Evolutionary conservation across 2,329 filamentous ascomycete genomes (phyloP).

Genomic region (Amauroascus niger): DNA sequence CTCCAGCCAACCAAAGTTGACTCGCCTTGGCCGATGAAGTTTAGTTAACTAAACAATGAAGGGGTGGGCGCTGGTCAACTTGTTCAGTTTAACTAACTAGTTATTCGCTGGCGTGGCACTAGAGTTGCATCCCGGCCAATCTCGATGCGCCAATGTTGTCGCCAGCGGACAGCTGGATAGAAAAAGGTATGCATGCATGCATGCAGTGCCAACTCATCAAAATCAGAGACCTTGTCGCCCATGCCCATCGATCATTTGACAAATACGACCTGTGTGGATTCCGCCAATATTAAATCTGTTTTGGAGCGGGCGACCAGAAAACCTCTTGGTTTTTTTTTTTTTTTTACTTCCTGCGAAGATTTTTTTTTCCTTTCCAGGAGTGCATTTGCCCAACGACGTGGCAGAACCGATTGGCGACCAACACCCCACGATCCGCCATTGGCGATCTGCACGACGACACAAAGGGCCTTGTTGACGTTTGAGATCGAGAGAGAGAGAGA

Average conservation of each 20-base stretch:
- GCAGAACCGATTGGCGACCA: slow-evolving; percentile 18
- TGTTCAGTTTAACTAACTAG: neutral
- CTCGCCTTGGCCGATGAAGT: no score
- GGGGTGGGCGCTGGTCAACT: no score
- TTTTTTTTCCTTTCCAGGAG: neutral
- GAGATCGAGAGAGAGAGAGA: neutral
- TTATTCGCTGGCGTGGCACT: slow-evolving; percentile 6
- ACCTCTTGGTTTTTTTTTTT: neutral
- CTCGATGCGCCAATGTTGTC: neutral
- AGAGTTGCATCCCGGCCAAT: neutral
- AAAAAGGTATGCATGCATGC: no score
- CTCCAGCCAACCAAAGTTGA: neutral
- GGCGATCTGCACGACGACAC: slow-evolving; percentile 15
- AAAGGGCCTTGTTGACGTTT: neutral
- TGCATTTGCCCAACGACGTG: slow-evolving; percentile 19
- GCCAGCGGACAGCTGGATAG: slow-evolving; percentile 8
- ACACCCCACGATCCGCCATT: slow-evolving; percentile 13
- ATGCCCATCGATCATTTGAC: slow-evolving; percentile 16
- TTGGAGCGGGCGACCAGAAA: neutral
- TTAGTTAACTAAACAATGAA: no score
- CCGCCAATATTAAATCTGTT: neutral
- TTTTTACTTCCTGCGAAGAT: no score
- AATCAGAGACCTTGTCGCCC: slow-evolving; percentile 13
- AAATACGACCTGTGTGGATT: slow-evolving; percentile 3
- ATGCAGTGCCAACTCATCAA: slow-evolving; percentile 24